Evolutionary conservation across 306 rosid species (phyloP).

Genomic region (Trifolium fragiferum): DNA sequence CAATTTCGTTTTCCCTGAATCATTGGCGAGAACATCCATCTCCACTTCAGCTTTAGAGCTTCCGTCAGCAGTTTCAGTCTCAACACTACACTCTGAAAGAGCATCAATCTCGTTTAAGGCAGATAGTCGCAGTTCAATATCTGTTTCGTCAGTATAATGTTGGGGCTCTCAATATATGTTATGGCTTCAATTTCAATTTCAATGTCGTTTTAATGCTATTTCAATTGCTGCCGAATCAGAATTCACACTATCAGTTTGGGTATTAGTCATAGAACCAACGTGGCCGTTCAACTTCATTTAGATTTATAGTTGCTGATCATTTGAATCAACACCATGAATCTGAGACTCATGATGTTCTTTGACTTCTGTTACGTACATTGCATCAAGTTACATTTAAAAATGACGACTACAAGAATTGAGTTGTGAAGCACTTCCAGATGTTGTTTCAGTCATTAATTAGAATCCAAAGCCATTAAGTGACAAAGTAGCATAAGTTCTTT

Average conservation of each 20-base stretch:
- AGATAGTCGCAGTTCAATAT: conserved; percentile 12
- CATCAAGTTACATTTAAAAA: too few species aligned
- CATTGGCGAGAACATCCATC: background rate
- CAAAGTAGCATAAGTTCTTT: too few species aligned
- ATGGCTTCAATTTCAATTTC: background rate
- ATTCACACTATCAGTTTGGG: background rate
- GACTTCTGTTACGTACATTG: too few species aligned
- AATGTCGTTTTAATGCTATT: background rate
- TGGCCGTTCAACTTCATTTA: background rate
- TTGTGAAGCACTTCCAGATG: too few species aligned
- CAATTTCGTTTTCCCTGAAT: background rate
- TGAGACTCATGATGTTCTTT: too few species aligned
- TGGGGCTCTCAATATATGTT: background rate
- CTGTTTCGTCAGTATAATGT: background rate
- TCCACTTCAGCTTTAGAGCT: conserved; percentile 8
- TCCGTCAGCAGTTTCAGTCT: background rate
- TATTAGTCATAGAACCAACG: background rate
- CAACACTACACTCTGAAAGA: background rate
- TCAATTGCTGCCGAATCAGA: background rate
- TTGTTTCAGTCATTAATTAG: too few species aligned
- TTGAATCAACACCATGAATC: too few species aligned
- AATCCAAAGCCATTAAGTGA: too few species aligned
- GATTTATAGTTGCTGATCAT: background rate
- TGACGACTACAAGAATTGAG: too few species aligned
- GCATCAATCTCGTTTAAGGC: conserved; percentile 4